phyloP scores from a whole-genome alignment of 2,329 filamentous ascomycete species.

The Diaporthe sp. region DNA sequence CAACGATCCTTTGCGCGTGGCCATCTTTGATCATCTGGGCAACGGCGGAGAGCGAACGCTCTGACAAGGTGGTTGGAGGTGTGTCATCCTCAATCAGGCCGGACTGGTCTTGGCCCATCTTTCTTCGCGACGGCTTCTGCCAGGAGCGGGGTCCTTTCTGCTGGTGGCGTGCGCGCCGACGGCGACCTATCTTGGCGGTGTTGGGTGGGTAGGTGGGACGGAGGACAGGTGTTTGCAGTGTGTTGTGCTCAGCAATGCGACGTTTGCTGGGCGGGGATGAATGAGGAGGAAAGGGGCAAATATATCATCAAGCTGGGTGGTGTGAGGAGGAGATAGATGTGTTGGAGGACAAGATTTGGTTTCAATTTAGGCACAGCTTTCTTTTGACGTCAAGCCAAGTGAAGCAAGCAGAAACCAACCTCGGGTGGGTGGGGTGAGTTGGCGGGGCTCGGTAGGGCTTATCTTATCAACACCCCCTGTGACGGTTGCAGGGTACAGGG shows the following conservation, averaged over 20 bases:
- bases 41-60: constrained; percentile 78
- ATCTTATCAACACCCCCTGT: constrained; percentile 16
- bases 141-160: constrained; percentile 43
- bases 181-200: constrained; percentile 55
- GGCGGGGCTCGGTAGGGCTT: constrained; percentile 30
- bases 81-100: constrained; percentile 73
- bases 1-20: constrained; percentile 77
- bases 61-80: constrained; percentile 73
- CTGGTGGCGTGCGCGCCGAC: constrained; percentile 52
- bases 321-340: background rate
- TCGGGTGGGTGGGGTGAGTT: constrained; percentile 7
- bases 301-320: background rate
- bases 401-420: constrained; percentile 10
- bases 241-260: background rate
- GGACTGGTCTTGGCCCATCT: constrained; percentile 91
- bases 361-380: background rate
- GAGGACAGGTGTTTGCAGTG: background rate
- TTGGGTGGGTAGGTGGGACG: background rate
- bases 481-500: constrained; percentile 1
- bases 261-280: background rate
- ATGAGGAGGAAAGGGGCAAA: background rate
- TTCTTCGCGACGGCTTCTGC: constrained; percentile 50
- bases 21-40: constrained; percentile 85
- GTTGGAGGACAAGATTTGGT: background rate
- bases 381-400: constrained; percentile 19